Evolutionary conservation across 2,329 filamentous ascomycete genomes (phyloP).

Genomic region (Fusarium siculi): DNA sequence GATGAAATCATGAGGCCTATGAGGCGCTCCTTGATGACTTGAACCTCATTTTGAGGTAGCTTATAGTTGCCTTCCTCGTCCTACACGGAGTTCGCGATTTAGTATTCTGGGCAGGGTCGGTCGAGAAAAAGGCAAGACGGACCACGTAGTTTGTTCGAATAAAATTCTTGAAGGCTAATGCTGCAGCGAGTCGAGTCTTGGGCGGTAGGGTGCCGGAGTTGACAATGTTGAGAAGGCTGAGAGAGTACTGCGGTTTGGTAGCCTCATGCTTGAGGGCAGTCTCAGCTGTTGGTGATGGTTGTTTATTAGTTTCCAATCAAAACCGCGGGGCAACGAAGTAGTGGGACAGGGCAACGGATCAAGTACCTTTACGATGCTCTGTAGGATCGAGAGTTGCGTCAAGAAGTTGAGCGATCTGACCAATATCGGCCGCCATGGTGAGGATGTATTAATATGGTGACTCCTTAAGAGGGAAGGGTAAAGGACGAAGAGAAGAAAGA

Average conservation of each 20-base stretch:
- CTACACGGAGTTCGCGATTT: constrained; percentile 50
- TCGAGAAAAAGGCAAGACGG: constrained; percentile 48
- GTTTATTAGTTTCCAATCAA: constrained; percentile 49
- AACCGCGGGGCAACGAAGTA: constrained; percentile 44
- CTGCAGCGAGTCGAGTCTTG: constrained; percentile 86
- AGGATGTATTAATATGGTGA: constrained; percentile 25
- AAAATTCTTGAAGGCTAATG: constrained; percentile 98
- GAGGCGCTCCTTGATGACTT: constrained; percentile 91
- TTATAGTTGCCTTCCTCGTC: constrained; percentile 96
- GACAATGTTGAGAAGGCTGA: constrained; percentile 90
- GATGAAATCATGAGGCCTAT: constrained; percentile 97
- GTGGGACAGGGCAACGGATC: constrained; percentile 38
- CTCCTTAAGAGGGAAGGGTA: constrained; percentile 18
- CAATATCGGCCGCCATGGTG: constrained; percentile 68
- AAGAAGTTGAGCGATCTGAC: constrained; percentile 80
- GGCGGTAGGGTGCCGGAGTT: constrained; percentile 76
- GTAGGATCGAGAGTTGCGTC: constrained; percentile 89
- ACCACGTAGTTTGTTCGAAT: constrained; percentile 92
- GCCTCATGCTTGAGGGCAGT: constrained; percentile 81
- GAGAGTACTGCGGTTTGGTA: constrained; percentile 85
- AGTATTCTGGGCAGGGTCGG: constrained; percentile 26
- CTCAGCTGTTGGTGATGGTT: constrained; percentile 72
- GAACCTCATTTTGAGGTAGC: constrained; percentile 82
- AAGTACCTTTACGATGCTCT: constrained; percentile 86
- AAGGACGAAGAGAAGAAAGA: constrained; percentile 31